Evolutionary conservation across 371 early-diverging fungal genomes (phyloP).

Genomic region (Phascolomyces articulosus): DNA sequence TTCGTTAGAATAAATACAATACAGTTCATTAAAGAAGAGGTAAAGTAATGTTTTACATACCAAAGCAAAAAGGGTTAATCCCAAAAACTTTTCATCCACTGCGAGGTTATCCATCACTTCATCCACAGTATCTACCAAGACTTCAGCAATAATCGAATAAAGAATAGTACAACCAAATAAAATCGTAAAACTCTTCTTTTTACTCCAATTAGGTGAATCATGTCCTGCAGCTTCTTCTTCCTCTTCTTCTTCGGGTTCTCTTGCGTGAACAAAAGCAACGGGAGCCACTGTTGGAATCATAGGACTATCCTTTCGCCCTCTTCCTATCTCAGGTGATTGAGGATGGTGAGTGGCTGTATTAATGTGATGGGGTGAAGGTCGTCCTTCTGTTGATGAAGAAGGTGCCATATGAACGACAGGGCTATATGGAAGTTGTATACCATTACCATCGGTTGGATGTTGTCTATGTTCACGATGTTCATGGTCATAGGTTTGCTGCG

Average conservation of each 20-base stretch:
- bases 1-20: no score
- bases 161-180: conserved; percentile 82
- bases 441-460: conserved; percentile 13
- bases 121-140: conserved; percentile 80
- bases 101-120: conserved; percentile 64
- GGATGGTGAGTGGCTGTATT: background rate
- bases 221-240: conserved; percentile 79
- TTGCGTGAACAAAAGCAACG: conserved; percentile 29
- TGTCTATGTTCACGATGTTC: conserved; percentile 1
- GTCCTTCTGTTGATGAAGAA: background rate
- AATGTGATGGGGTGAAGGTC: background rate
- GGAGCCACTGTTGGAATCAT: conserved; percentile 1
- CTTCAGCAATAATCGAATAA: conserved; percentile 89
- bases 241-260: conserved; percentile 56
- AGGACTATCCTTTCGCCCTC: background rate
- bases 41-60: conserved; percentile 41
- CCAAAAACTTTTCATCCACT: conserved; percentile 88
- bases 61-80: conserved; percentile 91
- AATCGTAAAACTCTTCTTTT: conserved; percentile 78
- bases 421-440: background rate
- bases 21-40: background rate
- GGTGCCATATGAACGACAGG: conserved; percentile 1
- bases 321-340: no score
- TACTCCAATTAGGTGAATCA: conserved; percentile 94
- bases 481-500: background rate